These are phyloP conservation scores for Xylariales sp. DNA, from an alignment of 2,329 filamentous ascomycete genomes.

Conservation along the genomic window DNA sequence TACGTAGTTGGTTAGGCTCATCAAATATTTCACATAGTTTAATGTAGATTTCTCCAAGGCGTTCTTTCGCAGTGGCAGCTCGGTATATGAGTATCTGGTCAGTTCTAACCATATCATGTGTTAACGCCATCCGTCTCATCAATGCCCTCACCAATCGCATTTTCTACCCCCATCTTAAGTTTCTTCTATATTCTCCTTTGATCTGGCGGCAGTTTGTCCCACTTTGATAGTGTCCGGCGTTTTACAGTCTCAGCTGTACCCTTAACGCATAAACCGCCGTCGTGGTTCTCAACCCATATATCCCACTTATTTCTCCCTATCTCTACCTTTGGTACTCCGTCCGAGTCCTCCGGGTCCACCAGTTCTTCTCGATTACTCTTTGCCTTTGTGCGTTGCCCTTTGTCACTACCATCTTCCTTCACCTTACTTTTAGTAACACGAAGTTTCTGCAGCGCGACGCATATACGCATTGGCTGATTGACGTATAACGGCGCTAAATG, in stretches of 20 bases:
- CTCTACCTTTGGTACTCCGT: slow-evolving; percentile 39
- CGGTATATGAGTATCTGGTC: no score
- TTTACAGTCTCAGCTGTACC: slow-evolving; percentile 56
- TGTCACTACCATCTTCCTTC: slow-evolving; percentile 44
- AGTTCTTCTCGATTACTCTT: slow-evolving; percentile 42
- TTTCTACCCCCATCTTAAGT: no score
- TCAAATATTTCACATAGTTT: neutral
- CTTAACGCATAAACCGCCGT: slow-evolving; percentile 73
- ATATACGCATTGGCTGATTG: slow-evolving; percentile 76
- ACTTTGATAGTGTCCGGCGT: no score
- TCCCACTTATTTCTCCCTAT: slow-evolving; percentile 58
- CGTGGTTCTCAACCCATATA: slow-evolving; percentile 72
- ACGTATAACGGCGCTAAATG: slow-evolving; percentile 87
- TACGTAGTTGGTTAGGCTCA: neutral
- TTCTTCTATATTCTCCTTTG: no score
- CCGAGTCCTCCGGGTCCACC: slow-evolving; percentile 45
- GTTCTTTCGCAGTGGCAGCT: neutral
- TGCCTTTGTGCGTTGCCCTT: slow-evolving; percentile 48
- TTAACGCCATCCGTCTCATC: no score
- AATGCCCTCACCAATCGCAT: neutral
- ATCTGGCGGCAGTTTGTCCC: neutral
- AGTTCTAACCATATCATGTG: no score
- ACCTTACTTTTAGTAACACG: slow-evolving; percentile 26
- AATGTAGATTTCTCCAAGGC: neutral
- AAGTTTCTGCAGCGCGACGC: slow-evolving; percentile 63